Conservation (phyloP, 179 eudicot genomes). For the Carnegiea gigantea region DNA sequence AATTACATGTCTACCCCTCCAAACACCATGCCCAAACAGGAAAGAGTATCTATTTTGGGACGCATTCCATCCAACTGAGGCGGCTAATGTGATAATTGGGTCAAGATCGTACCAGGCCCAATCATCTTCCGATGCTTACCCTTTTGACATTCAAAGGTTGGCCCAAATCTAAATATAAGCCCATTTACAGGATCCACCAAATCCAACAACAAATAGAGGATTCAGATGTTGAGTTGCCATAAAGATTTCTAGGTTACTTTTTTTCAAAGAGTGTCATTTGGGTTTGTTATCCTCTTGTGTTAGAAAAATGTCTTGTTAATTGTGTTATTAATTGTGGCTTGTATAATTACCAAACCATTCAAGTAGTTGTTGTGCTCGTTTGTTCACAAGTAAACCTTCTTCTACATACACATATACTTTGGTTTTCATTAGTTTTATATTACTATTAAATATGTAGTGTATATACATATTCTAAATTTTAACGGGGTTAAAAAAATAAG, state of each 20-base stretch:
- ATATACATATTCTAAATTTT: too few species aligned
- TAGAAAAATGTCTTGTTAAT: neutral
- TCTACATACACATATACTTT: too few species aligned
- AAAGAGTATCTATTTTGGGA: conserved; percentile 36
- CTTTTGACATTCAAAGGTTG: conserved; percentile 33
- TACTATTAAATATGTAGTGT: too few species aligned
- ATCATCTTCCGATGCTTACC: conserved; percentile 30
- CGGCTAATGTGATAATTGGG: conserved; percentile 37
- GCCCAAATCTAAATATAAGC: conserved; percentile 24
- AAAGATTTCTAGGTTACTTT: neutral
- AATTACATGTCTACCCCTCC: conserved; percentile 36
- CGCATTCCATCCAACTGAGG: conserved; percentile 40
- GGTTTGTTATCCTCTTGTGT: neutral
- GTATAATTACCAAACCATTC: neutral
- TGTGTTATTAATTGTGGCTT: neutral
- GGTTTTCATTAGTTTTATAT: too few species aligned
- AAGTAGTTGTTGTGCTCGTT: neutral
- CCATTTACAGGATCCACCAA: neutral
- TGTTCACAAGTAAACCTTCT: neutral
- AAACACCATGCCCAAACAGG: conserved; percentile 33
- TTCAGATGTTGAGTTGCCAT: too few species aligned
- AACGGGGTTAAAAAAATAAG: too few species aligned
- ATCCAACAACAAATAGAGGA: too few species aligned
- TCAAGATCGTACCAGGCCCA: conserved; percentile 33
- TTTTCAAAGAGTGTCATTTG: too few species aligned